Conservation (phyloP, 495 filamentous ascomycete genomes). For the Trichoderma orchidacearum region DNA sequence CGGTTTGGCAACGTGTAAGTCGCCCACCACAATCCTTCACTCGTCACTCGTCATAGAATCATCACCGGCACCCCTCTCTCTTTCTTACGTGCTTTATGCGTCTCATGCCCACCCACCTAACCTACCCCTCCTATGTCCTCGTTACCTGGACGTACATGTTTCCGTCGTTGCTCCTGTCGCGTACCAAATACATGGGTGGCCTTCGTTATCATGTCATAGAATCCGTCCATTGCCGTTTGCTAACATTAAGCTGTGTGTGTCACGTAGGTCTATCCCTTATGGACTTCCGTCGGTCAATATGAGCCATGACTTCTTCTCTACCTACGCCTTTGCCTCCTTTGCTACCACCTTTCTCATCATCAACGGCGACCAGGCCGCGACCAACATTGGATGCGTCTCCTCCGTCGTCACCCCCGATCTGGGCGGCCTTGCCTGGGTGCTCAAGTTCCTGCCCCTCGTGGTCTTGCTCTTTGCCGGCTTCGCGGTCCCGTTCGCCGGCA, state of each 20-base stretch:
- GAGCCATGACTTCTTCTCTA: slow-evolving; percentile 60
- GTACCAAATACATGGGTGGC: too few species aligned
- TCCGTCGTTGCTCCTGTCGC: too few species aligned
- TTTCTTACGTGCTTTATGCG: too few species aligned
- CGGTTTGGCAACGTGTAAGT: slow-evolving; percentile 53
- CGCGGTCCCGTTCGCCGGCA: slow-evolving; percentile 68
- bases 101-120: too few species aligned
- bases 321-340: slow-evolving; percentile 75
- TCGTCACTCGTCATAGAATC: slow-evolving; percentile 1
- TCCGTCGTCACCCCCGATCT: slow-evolving; percentile 73
- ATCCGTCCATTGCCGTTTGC: not conserved
- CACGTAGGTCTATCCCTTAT: slow-evolving; percentile 13
- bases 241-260: not conserved
- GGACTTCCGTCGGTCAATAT: slow-evolving; percentile 59
- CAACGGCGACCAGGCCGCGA: slow-evolving; percentile 50
- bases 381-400: slow-evolving; percentile 65
- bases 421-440: slow-evolving; percentile 40
- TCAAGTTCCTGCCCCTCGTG: slow-evolving; percentile 68
- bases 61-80: not conserved
- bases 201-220: not conserved
- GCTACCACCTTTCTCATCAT: slow-evolving; percentile 53
- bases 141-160: too few species aligned
- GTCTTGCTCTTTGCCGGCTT: slow-evolving; percentile 68
- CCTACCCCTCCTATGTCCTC: too few species aligned
- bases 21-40: not conserved